Base-by-base conservation (phyloP, 108 stramenopile species). In the Cylindrotheca closterium region DNA sequence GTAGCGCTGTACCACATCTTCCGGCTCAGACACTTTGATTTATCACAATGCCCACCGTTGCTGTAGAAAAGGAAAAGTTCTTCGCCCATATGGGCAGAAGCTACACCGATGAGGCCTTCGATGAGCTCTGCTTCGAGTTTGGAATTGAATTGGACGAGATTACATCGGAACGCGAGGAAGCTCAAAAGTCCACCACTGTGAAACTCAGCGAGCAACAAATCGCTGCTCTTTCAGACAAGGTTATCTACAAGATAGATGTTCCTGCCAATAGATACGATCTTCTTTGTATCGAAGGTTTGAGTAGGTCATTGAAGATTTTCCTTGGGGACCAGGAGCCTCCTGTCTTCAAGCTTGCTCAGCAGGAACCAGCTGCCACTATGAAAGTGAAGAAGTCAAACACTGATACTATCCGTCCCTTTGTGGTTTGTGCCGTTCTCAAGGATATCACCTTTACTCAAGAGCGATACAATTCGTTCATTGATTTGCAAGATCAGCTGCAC, bases 191-290 rank as follows among this genome's bases (percentile, higher is more conserved):
- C 29, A 51, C 70, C 49, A 82, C 87, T 1, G 79, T 74, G 70
- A 87, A 82, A 60, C 63, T 91, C 18, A 66, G 70, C 63, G 70
- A 83, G 28, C 62, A 74, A 19, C 79, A 87, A 65, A 34, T 88
- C 45, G 85, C 67, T 21, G 72, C 65, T 22, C 72, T 85, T 7
- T 73, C 70, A 0, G 79, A 77, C 24, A 83, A 81, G 52, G 84
- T 97, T 1, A 72, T 98, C 46, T 99, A 99, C 89, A 97, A 97
- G 71, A 98, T 99, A 67, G 99, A 98, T 70, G 92, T 99, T 12
- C 98, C 99, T 4, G 99, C 99, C 53, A 99, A 99, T 78, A 79
- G 99, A 23, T 99, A 99, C 79, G 99, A 99, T 81, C 69, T 99
- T 30, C 86, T 99, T 8, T 99, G 98, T 60, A 78, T 98, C 42